Evolutionary conservation across 371 early-diverging fungal species (phyloP), one percentile per base, ranked within the genome.

Genomic region (Syncephalastrum racemosum): DNA sequence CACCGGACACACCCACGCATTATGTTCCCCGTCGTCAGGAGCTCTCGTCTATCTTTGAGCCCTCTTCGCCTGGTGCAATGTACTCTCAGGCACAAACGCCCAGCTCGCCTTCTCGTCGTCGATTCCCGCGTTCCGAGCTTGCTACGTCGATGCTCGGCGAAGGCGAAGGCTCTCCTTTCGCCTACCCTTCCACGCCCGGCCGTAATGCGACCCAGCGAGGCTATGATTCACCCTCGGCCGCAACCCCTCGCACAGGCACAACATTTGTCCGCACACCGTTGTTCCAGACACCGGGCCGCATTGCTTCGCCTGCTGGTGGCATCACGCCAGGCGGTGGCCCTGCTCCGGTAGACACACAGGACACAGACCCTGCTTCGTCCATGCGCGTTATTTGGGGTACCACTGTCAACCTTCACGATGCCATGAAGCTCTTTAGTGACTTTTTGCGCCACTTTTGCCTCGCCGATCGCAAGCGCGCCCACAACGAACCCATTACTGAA

Each of bases 361-460:
- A 73, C 16, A 56, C 63, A 4, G 80, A 80, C 43, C 80, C 77
- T 40, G 72, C 85, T 2, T 41, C 68, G 42, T 55, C 71, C 13
- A 67, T 64, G 14, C 84, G 87, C 49, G 76, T 93, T 54, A 96
- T 99, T 58, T 99, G 99, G 99, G 99, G 99, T 45, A 99, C 99
- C 0, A 94, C 93, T 7, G 90, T 99, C 63, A 93, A 94, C 63
- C 90, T 99, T 46, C 86, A 95, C 45, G 95, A 96, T 46, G 90
- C 91, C 43, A 93, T 91, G 76, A 71, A 75, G n/a, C 71, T 80
- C 22, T 99, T 99, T 79, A 80, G 88, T 47, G 88, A 95, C 59
- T 99, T 99, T 68, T 73, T 99, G 64, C 60, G 66, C 31, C 77
- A 89, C 51, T 98, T 93, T 66, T 87, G 85, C 8, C 56, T 83